Conservation (phyloP, 2,329 filamentous ascomycete species). For the Aspergillus phoenicis region DNA sequence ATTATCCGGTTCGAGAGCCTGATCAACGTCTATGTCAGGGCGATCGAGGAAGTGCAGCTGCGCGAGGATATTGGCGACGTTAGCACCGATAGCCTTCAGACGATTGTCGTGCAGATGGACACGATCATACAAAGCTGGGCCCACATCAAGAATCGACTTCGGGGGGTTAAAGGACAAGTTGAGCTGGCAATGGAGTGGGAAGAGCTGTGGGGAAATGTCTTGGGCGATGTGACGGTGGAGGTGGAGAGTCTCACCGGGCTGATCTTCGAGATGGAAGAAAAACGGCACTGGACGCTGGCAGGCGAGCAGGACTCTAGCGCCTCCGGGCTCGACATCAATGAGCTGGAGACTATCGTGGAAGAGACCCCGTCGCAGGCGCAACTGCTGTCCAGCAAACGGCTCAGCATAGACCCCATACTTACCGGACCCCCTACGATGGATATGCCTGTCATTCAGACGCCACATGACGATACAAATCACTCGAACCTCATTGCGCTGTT, state of each 20-base stretch:
- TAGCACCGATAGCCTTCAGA: conserved; percentile 69
- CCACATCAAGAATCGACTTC: conserved; percentile 75
- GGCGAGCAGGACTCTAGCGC: conserved; percentile 58
- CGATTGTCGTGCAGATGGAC: conserved; percentile 86
- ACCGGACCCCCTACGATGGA: conserved; percentile 50
- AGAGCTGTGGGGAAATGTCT: conserved; percentile 89
- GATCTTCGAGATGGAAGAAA: conserved; percentile 98
- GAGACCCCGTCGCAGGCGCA: conserved; percentile 67
- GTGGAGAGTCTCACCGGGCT: conserved; percentile 76
- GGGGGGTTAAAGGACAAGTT: conserved; percentile 82
- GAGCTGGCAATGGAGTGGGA: conserved; percentile 99
- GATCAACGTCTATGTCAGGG: conserved; percentile 87
- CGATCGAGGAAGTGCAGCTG: conserved; percentile 87
- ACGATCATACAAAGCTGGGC: conserved; percentile 81
- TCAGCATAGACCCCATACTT: conserved; percentile 66
- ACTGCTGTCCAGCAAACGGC: conserved; percentile 61
- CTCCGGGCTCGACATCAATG: conserved; percentile 72
- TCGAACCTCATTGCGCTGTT: conserved; percentile 87
- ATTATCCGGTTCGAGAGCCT: conserved; percentile 84
- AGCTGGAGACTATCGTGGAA: conserved; percentile 90
- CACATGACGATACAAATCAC: conserved; percentile 82
- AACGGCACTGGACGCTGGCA: conserved; percentile 75
- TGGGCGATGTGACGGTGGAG: conserved; percentile 91
- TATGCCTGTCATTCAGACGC: conserved; percentile 47
- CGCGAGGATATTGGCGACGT: conserved; percentile 75